Conservation (phyloP, 2,329 filamentous ascomycete species). For the Xylaria polymorpha region DNA sequence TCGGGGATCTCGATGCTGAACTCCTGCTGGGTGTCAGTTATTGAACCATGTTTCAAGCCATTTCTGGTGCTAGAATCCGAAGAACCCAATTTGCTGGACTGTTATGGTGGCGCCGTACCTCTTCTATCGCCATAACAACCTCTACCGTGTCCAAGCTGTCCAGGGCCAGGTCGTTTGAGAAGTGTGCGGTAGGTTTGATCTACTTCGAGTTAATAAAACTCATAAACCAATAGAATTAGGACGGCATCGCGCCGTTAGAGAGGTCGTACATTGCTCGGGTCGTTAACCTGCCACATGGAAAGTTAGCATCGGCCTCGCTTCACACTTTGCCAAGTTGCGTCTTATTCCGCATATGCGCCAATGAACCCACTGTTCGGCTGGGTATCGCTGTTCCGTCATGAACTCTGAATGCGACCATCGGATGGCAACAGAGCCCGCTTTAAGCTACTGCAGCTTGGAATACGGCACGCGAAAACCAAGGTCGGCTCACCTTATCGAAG, state of each 20-base stretch:
- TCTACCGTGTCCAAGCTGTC: conserved; percentile 99
- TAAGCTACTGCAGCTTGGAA: background rate
- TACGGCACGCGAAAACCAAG: conserved; percentile 33
- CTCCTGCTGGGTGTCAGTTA: conserved; percentile 56
- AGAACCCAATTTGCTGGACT: background rate
- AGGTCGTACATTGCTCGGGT: conserved; percentile 68
- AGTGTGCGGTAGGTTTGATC: conserved; percentile 88
- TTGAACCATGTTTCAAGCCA: background rate
- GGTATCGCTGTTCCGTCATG: background rate
- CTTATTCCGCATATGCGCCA: conserved; percentile 25
- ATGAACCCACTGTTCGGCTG: background rate
- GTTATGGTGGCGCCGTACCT: conserved; percentile 66
- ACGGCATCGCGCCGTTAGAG: conserved; percentile 5
- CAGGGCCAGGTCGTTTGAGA: conserved; percentile 95
- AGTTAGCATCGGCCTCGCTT: conserved; percentile 41
- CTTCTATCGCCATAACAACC: conserved; percentile 99
- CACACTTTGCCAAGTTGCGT: background rate
- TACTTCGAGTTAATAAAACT: conserved; percentile 54
- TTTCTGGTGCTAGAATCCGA: conserved; percentile 16
- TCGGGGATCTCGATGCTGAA: conserved; percentile 96
- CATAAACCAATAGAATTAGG: background rate
- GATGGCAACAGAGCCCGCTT: background rate
- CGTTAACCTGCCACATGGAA: conserved; percentile 69
- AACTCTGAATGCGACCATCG: background rate
- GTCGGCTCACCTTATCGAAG: conserved; percentile 86